Percentiles rank a stretch among this genome's conserved stretches.
Conservation (phyloP, 805 yeast genomes). For the Candida nonsorbophila region DNA sequence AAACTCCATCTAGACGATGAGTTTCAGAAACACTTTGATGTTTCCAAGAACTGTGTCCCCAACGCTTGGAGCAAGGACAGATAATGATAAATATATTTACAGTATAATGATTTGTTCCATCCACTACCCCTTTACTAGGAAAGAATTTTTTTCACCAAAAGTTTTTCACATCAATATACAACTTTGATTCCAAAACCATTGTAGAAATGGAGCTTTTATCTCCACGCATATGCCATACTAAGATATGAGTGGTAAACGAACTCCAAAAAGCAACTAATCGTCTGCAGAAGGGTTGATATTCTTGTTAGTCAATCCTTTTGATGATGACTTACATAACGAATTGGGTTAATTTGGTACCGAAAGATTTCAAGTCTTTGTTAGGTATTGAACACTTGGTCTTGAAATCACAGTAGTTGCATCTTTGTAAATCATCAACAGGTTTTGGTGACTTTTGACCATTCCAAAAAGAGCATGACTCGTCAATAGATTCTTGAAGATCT, state of each 20-base stretch:
- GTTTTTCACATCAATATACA: no score
- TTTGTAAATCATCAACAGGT: constrained; percentile 32
- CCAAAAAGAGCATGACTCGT: constrained; percentile 48
- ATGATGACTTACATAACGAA: constrained; percentile 18
- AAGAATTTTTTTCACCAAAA: no score
- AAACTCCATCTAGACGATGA: constrained; percentile 24
- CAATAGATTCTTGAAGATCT: constrained; percentile 21
- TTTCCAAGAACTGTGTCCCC: no score
- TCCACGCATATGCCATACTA: constrained; percentile 28
- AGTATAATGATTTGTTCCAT: no score
- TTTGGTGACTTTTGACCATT: constrained; percentile 49
- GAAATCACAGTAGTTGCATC: constrained; percentile 56
- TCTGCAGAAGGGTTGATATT: constrained; percentile 22
- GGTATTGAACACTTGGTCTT: constrained; percentile 20
- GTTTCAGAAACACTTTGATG: constrained; percentile 13
- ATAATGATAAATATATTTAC: no score
- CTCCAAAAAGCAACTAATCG: constrained; percentile 22
- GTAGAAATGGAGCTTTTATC: constrained; percentile 18
- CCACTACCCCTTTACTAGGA: no score
- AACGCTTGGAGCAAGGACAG: no score
- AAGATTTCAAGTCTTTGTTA: constrained; percentile 8
- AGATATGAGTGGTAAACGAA: constrained; percentile 39
- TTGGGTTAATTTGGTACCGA: constrained; percentile 5
- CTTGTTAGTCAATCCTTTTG: constrained; percentile 16
- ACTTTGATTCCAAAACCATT: no score